A percentile compares a stretch with the other conserved stretches of the same genome.
These are phyloP conservation scores for Tetrahymena borealis DNA, from an alignment of 73 alveolate genomes.

Conservation along the genomic window DNA sequence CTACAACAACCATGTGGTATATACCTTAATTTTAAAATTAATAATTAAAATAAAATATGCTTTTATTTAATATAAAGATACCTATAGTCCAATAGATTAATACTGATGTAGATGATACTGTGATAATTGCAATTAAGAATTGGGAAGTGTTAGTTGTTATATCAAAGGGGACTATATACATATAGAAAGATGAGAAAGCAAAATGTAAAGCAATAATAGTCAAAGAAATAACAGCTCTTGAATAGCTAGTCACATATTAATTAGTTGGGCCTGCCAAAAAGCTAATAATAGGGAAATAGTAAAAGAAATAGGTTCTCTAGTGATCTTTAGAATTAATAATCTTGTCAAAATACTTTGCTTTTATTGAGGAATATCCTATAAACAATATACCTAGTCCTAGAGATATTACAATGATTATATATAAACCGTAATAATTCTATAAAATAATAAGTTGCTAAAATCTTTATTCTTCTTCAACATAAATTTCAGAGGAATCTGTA, in stretches of 20 bases:
- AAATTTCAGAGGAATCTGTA: not conserved
- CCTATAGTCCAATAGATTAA: not conserved
- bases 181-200: not conserved
- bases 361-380: not conserved
- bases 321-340: not conserved
- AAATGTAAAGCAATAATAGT: not conserved
- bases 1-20: not conserved
- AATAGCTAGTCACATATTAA: not conserved
- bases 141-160: not conserved
- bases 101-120: not conserved
- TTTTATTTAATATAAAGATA: not conserved
- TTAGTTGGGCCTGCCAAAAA: not conserved
- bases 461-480: not conserved
- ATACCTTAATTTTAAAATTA: not conserved
- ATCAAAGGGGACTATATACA: not conserved
- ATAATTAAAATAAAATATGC: not conserved
- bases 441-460: not conserved
- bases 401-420: not conserved
- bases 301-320: not conserved
- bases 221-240: not conserved
- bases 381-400: not conserved
- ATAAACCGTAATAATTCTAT: not conserved
- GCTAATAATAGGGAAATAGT: not conserved
- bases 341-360: not conserved
- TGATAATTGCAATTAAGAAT: not conserved